These are phyloP conservation scores for Auricularia sp. DNA, from an alignment of 768 basidiomycete genomes.

Conservation along the genomic window DNA sequence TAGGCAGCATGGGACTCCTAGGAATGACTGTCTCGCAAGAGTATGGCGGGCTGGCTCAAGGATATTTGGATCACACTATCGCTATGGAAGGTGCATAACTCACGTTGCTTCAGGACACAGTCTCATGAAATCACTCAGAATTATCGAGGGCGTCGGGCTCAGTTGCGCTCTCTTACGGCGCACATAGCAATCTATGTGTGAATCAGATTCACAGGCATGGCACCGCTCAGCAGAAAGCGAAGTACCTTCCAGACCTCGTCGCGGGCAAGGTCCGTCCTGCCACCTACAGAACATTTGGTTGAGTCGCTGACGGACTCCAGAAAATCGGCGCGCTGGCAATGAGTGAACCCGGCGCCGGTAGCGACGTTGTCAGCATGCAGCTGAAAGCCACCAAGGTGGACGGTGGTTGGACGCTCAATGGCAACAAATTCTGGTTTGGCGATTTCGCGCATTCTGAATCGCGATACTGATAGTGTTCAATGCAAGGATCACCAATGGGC, in stretches of 20 bases:
- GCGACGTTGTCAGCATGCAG: constrained; percentile 93
- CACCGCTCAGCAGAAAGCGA: constrained; percentile 70
- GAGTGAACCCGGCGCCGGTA: constrained; percentile 87
- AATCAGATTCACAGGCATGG: constrained; percentile 83
- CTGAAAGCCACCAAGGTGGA: constrained; percentile 68
- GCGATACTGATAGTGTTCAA: constrained; percentile 1
- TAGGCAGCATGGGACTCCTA: constrained; percentile 87
- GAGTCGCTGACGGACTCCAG: constrained; percentile 2
- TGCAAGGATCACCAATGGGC: constrained; percentile 88
- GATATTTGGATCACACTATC: constrained; percentile 80
- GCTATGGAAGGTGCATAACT: constrained; percentile 69
- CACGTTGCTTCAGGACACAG: neutral
- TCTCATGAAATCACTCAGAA: constrained; percentile 21
- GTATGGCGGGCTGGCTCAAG: constrained; percentile 74
- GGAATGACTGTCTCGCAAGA: constrained; percentile 75
- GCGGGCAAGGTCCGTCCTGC: constrained; percentile 37
- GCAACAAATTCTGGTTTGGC: constrained; percentile 84
- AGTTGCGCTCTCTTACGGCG: constrained; percentile 85
- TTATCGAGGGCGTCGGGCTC: constrained; percentile 85
- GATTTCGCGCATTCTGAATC: neutral
- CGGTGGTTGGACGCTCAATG: constrained; percentile 73
- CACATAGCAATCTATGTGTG: constrained; percentile 82
- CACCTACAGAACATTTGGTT: neutral
- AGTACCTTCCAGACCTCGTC: constrained; percentile 75
- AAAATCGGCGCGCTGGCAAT: constrained; percentile 89